phyloP scores from a whole-genome alignment of 2,329 filamentous ascomycete genomes.

The Diplodia corticola region DNA sequence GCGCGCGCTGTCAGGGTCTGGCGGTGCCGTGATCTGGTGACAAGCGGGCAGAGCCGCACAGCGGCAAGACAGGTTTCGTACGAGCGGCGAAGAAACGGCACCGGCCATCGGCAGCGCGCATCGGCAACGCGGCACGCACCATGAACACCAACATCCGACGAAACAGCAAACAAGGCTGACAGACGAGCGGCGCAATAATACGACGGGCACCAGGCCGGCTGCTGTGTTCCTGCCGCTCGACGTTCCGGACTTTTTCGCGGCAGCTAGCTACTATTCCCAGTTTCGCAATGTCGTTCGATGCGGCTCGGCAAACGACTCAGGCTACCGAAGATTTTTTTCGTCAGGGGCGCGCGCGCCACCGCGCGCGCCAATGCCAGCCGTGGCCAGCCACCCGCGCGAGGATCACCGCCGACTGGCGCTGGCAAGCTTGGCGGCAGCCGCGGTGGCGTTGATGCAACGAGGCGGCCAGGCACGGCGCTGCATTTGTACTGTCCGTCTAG shows the following conservation, averaged over 20 bases:
- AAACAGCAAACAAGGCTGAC: neutral
- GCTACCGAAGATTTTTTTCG: constrained; percentile 12
- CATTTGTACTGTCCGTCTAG: constrained; percentile 7
- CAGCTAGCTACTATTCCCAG: neutral
- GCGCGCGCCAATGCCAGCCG: neutral
- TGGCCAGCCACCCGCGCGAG: constrained; percentile 9
- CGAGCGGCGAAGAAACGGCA: neutral
- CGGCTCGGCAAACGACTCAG: constrained; percentile 9
- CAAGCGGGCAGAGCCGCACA: constrained; percentile 1
- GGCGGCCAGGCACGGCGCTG: constrained; percentile 4
- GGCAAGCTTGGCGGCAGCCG: neutral
- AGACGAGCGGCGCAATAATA: neutral
- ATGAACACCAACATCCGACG: neutral
- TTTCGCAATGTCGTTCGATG: constrained; percentile 4
- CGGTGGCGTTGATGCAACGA: neutral
- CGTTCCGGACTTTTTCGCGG: neutral
- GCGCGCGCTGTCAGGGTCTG: constrained; percentile 7
- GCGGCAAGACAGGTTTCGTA: neutral
- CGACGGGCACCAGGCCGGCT: too few relatives aligned
- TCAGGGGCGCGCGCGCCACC: constrained; percentile 15
- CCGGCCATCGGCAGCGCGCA: neutral
- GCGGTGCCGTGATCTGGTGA: constrained; percentile 9
- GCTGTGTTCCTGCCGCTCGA: neutral
- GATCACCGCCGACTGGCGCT: constrained; percentile 5
- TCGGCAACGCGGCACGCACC: neutral